phyloP scores from a whole-genome alignment of 139 green algal genomes.

The Choricystis sp. region DNA sequence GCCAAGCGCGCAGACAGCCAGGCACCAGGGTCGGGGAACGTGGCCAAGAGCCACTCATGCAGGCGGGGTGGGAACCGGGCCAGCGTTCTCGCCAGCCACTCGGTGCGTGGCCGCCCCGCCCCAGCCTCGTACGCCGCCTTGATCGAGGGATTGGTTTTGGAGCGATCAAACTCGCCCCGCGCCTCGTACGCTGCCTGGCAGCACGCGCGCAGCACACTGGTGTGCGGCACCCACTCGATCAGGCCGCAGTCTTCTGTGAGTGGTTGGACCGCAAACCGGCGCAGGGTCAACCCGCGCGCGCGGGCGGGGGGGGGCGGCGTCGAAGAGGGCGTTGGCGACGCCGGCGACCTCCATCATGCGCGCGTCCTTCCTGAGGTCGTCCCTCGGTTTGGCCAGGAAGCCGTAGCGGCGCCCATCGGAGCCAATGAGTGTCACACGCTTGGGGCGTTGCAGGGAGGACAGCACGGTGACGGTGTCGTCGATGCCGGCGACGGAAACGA shows the following conservation, averaged over 20 bases:
- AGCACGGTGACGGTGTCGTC: constrained; percentile 69
- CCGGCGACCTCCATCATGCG: constrained; percentile 87
- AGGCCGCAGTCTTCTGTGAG: constrained; percentile 89
- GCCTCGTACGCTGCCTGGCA: constrained; percentile 40
- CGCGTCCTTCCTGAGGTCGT: constrained; percentile 94
- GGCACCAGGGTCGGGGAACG: constrained; percentile 58
- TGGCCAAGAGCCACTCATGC: constrained; percentile 63
- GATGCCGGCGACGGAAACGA: constrained; percentile 59
- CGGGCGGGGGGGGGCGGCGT: constrained; percentile 27
- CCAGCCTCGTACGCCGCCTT: constrained; percentile 42
- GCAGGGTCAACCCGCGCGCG: constrained; percentile 56
- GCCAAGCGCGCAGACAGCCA: constrained; percentile 63
- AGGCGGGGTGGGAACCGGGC: constrained; percentile 58
- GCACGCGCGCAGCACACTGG: constrained; percentile 35
- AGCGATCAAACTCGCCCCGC: constrained; percentile 24
- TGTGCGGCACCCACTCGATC: constrained; percentile 62
- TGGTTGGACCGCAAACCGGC: constrained; percentile 68
- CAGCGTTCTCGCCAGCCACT: constrained; percentile 49
- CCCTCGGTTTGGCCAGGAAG: constrained; percentile 96
- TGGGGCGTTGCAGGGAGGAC: constrained; percentile 68
- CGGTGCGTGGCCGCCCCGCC: constrained; percentile 4
- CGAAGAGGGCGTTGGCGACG: constrained; percentile 55
- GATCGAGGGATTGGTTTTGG: constrained; percentile 21
- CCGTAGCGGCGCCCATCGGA: constrained; percentile 65
- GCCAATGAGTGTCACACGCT: constrained; percentile 68